Conservation (phyloP, 1,284 basidiomycete species). For the Lignosus rhinocerotis region DNA sequence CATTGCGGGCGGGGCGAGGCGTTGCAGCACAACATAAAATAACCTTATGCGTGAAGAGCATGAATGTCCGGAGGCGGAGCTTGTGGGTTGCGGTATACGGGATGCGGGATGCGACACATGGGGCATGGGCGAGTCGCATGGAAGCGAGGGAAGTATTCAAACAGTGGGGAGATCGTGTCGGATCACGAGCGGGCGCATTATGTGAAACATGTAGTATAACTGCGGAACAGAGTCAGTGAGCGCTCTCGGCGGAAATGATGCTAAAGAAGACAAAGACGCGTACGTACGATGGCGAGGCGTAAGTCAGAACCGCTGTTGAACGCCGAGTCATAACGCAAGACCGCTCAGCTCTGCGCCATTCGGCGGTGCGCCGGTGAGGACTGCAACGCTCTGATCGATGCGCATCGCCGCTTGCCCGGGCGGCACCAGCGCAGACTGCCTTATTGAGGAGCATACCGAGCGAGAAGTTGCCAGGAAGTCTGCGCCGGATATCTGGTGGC, state of each 20-base stretch:
- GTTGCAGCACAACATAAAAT: slow-evolving; percentile 18
- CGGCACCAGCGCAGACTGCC: slow-evolving; percentile 22
- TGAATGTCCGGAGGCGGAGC: slow-evolving; percentile 3
- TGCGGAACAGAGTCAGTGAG: slow-evolving; percentile 2
- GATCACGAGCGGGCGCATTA: slow-evolving; percentile 11
- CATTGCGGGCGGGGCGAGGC: slow-evolving; percentile 10
- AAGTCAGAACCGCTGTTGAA: slow-evolving; percentile 4
- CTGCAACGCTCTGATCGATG: slow-evolving; percentile 19
- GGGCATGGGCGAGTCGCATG: background rate
- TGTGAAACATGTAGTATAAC: slow-evolving; percentile 20
- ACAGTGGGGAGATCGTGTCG: background rate
- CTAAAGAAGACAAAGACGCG: background rate
- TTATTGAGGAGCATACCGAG: slow-evolving; percentile 27
- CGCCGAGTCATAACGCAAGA: slow-evolving; percentile 23
- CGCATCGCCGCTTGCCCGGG: slow-evolving; percentile 18
- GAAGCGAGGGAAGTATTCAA: background rate
- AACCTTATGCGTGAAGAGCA: slow-evolving; percentile 25
- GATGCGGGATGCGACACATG: background rate
- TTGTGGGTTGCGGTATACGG: background rate
- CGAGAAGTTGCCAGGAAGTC: slow-evolving; percentile 25
- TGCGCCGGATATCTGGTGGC: slow-evolving; percentile 30
- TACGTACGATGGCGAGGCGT: slow-evolving; percentile 4
- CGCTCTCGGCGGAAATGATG: background rate
- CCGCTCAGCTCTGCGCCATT: slow-evolving; percentile 20
- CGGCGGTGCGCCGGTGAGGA: slow-evolving; percentile 19